These are phyloP conservation scores for Pythium utonaiense DNA, from an alignment of 352 stramenopile species.

Conservation along the genomic window DNA sequence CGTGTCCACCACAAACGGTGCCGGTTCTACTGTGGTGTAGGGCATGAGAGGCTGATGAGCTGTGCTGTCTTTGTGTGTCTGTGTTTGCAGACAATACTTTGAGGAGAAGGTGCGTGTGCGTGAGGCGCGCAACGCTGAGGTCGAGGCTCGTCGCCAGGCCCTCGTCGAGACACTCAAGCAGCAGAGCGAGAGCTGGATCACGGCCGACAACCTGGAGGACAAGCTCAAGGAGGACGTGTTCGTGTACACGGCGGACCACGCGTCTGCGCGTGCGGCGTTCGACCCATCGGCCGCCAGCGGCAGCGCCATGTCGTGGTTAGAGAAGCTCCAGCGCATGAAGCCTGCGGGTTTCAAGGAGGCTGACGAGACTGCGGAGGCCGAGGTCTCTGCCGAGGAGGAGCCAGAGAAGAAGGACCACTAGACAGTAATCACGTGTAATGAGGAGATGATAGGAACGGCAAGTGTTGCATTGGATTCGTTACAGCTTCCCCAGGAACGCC, in stretches of 20 bases:
- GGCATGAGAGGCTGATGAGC: slow-evolving; percentile 1
- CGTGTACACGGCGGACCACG: slow-evolving; percentile 77
- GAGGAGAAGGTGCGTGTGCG: slow-evolving; percentile 79
- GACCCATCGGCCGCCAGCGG: slow-evolving; percentile 60
- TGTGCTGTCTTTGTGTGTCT: no score
- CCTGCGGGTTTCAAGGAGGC: slow-evolving; percentile 44
- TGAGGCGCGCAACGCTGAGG: slow-evolving; percentile 49
- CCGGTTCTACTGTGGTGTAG: no score
- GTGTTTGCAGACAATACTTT: slow-evolving; percentile 51
- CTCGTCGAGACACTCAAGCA: slow-evolving; percentile 58
- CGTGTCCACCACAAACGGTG: no score
- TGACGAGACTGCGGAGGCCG: slow-evolving; percentile 6
- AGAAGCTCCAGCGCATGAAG: slow-evolving; percentile 88
- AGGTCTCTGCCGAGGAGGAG: slow-evolving; percentile 25
- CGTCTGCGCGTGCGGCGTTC: slow-evolving; percentile 60
- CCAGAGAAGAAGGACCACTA: slow-evolving; percentile 13
- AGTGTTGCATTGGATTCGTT: background rate
- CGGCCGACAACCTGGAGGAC: slow-evolving; percentile 59
- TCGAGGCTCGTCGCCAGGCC: slow-evolving; percentile 63
- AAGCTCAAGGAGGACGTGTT: slow-evolving; percentile 86
- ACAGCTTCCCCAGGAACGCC: slow-evolving; percentile 31
- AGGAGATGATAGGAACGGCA: background rate
- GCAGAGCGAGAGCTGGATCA: slow-evolving; percentile 72
- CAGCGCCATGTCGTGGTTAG: slow-evolving; percentile 80
- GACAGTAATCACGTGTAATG: slow-evolving; percentile 2